A percentile compares a stretch with the other conserved stretches of the same genome.
Conservation (phyloP, 2,329 filamentous ascomycete species). For the Coccinonectria pachysandricola region DNA sequence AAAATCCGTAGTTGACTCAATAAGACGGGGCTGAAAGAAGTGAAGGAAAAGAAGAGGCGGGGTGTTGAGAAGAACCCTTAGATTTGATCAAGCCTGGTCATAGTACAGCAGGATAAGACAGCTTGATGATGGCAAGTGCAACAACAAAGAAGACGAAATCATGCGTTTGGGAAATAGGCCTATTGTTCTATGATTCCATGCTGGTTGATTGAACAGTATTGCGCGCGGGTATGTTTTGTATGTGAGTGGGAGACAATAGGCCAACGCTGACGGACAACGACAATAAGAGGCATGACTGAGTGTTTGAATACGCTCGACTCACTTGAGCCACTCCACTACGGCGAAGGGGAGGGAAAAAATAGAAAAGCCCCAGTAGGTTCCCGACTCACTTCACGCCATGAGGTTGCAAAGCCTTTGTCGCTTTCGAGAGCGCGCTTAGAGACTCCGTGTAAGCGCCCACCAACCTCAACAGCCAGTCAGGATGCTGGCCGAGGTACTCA, state of each 20-base stretch:
- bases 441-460: slow-evolving; percentile 14
- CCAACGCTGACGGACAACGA: slow-evolving; percentile 10
- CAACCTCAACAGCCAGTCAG: slow-evolving; percentile 14
- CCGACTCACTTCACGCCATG: slow-evolving; percentile 5
- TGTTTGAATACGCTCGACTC: slow-evolving; percentile 8
- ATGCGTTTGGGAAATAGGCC: slow-evolving; percentile 11
- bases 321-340: slow-evolving; percentile 15
- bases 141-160: slow-evolving; percentile 11
- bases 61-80: too few species aligned
- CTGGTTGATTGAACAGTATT: too few species aligned
- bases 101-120: too few species aligned
- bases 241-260: slow-evolving; percentile 10
- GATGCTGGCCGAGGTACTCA: slow-evolving; percentile 6
- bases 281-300: slow-evolving; percentile 16
- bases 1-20: too few species aligned
- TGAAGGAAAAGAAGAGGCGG: slow-evolving; percentile 5
- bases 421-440: slow-evolving; percentile 18
- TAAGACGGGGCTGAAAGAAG: slow-evolving; percentile 2
- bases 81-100: too few species aligned
- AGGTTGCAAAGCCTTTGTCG: slow-evolving; percentile 6
- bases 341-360: slow-evolving; percentile 17
- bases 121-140: too few species aligned
- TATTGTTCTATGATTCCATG: slow-evolving; percentile 19
- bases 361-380: slow-evolving; percentile 5
- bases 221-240: too few species aligned